Base-by-base conservation (phyloP, 306 rosid species). In the Abrus precatorius region DNA sequence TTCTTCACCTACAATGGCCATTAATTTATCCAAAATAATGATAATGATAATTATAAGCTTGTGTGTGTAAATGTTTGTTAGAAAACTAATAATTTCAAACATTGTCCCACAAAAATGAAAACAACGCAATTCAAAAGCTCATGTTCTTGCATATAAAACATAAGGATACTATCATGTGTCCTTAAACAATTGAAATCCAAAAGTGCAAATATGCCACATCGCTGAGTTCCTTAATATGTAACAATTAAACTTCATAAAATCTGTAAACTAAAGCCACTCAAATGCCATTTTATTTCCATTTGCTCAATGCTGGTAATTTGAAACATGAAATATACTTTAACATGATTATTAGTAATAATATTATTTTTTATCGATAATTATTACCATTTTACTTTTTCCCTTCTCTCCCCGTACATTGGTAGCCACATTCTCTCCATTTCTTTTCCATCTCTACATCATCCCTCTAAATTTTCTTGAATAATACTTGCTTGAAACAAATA, bases 401-500 rank as follows among this genome's bases (percentile, higher is more conserved):
- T 55, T 14, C 3, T 9, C 66, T 36, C 40, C 14, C 20, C 20
- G 20, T 45, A 47, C 41, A 76, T 82, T 75, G 12, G 12, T 59
- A 38, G 50, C 8, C 54, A 47, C 10, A 10, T 10, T 38, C 45
- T 34, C 56, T 36, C 36, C 55, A 75, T 75, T 74, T 70, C 36
- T 70, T 38, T 47, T 56, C 59, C 73, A 69, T 41, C 56, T 8
- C 12, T 53, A 29, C 3, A 38, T 52, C 43, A 52, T 34, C 69
- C 68, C 56, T 83, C 70, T 53, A 48, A 41, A 62, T 55, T 56
- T 76, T 7, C 59, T 76, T 77, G 54, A 41, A 40, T 10, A 48
- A 36, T 2, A 49, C 7, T 1, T 49, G 30, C 36, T 9, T 33
- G 14, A 60, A 60, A 32, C 20, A 47, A 45, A 52, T 53, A 28